Evolutionary conservation across 306 rosid species (phyloP), one percentile per base, ranked within the genome.

Genomic region (apple (Malus domestica)): DNA sequence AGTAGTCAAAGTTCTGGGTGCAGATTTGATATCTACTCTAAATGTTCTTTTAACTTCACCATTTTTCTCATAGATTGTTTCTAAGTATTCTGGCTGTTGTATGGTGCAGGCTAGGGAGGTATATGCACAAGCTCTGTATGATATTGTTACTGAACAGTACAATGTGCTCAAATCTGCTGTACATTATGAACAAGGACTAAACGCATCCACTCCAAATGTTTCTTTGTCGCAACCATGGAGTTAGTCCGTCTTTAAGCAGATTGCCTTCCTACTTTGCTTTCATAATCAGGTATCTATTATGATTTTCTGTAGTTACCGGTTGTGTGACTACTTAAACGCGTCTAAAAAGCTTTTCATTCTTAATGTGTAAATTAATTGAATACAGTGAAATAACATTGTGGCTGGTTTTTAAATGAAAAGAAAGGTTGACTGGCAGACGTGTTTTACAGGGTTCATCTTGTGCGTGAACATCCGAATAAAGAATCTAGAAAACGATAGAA

Each of bases 161-260:
- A 72, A 79, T 77, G 97, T 96, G 82, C 90, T 96, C 68, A 89
- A 88, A 83, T 83, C 90, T 64, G 97, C 99, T 19, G 63, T 93
- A 77, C 88, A 89, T 49, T 86, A 89, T 44, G 79, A 72, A 75
- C 83, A 83, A 82, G 99, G 97, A 80, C 76, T 85, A 35, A 30
- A 57, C n/a, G 97, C 97, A 65, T 89, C 98, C 70, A 87, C 80
- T 54, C 86, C 89, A 8, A 79, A 54, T 74, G 85, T 96, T 70
- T 84, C 91, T 78, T 79, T 96, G 88, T 88, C 97, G 33, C 99
- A 96, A 81, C 92, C 97, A 11, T 90, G 99, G 97, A 84, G 76
- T 83, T 90, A 90, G 89, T 80, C 84, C 51, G 54, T 51, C 65
- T 76, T 73, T 42, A 52, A 33, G 59, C 58, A 23, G 58, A 22